These are phyloP conservation scores for Nitzschia palea DNA, from an alignment of 108 stramenopile genomes.

Conservation along the genomic window DNA sequence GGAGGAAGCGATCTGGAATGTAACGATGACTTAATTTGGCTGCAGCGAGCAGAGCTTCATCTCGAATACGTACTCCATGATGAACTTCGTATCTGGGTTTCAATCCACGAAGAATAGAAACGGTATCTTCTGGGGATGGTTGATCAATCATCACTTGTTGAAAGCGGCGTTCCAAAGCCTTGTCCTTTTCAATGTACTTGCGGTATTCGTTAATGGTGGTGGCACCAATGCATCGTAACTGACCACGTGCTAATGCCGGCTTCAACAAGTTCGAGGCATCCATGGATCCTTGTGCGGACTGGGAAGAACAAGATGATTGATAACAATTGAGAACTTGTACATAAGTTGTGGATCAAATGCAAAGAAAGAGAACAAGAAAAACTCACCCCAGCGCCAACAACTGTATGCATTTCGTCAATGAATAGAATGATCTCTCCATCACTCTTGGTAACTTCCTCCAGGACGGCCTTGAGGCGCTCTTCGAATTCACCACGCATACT, in stretches of 20 bases:
- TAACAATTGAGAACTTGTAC: neutral
- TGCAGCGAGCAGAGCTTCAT: slow-evolving; percentile 96
- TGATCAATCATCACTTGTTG: slow-evolving; percentile 97
- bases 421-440: slow-evolving; percentile 96
- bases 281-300: slow-evolving; percentile 87
- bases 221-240: slow-evolving; percentile 97
- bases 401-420: slow-evolving; percentile 99
- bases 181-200: slow-evolving; percentile 97
- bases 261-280: slow-evolving; percentile 98
- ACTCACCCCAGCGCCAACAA: slow-evolving; percentile 94
- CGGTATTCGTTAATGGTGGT: slow-evolving; percentile 98
- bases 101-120: slow-evolving; percentile 96
- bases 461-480: slow-evolving; percentile 97
- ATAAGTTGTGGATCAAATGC: neutral
- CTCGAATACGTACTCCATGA: slow-evolving; percentile 96
- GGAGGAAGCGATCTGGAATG: slow-evolving; percentile 88
- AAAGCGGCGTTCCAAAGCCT: slow-evolving; percentile 97
- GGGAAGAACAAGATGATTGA: neutral
- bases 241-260: slow-evolving; percentile 96
- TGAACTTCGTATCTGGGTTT: slow-evolving; percentile 97
- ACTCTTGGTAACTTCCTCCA: slow-evolving; percentile 95
- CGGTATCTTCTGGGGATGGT: slow-evolving; percentile 96
- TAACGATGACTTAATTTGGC: slow-evolving; percentile 95
- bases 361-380: neutral
- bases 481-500: slow-evolving; percentile 99